Percentiles rank a stretch among this genome's conserved stretches.
These are phyloP conservation scores for Helminthosporium solani DNA, from an alignment of 2,329 filamentous ascomycete genomes.

Conservation along the genomic window DNA sequence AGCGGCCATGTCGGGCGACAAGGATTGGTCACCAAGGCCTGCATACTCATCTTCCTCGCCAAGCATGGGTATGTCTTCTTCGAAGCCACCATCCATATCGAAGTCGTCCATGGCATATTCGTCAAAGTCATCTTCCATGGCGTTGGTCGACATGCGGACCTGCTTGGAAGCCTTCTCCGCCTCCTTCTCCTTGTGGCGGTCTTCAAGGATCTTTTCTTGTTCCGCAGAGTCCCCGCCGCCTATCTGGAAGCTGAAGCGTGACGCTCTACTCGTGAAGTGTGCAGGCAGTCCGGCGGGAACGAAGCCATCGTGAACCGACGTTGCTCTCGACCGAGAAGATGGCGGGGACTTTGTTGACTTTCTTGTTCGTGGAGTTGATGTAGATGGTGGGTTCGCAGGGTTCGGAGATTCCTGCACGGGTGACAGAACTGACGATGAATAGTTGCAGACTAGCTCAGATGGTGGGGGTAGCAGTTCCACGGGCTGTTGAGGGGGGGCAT, in stretches of 20 bases:
- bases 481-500: slow-evolving; percentile 8
- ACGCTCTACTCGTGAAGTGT: slow-evolving; percentile 65
- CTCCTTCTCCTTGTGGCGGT: slow-evolving; percentile 67
- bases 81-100: slow-evolving; percentile 59
- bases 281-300: slow-evolving; percentile 42
- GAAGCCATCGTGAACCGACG: slow-evolving; percentile 40
- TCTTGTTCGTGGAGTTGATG: slow-evolving; percentile 30
- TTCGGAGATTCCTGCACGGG: slow-evolving; percentile 36
- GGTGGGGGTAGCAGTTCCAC: slow-evolving; percentile 18
- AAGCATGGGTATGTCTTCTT: slow-evolving; percentile 66
- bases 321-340: slow-evolving; percentile 37
- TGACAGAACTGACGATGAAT: slow-evolving; percentile 29
- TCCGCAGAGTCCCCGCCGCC: slow-evolving; percentile 64
- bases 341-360: slow-evolving; percentile 41
- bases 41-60: slow-evolving; percentile 37
- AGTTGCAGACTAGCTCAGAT: slow-evolving; percentile 21
- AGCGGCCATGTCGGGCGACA: slow-evolving; percentile 30
- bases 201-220: slow-evolving; percentile 70
- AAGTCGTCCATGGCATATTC: slow-evolving; percentile 46
- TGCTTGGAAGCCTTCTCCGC: slow-evolving; percentile 57
- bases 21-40: slow-evolving; percentile 27
- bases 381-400: slow-evolving; percentile 24
- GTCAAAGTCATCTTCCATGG: slow-evolving; percentile 41
- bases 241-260: slow-evolving; percentile 81
- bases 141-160: slow-evolving; percentile 37